These are phyloP conservation scores for Chrysoporthe cubensis DNA, from an alignment of 2,329 filamentous ascomycete genomes.

Conservation along the genomic window DNA sequence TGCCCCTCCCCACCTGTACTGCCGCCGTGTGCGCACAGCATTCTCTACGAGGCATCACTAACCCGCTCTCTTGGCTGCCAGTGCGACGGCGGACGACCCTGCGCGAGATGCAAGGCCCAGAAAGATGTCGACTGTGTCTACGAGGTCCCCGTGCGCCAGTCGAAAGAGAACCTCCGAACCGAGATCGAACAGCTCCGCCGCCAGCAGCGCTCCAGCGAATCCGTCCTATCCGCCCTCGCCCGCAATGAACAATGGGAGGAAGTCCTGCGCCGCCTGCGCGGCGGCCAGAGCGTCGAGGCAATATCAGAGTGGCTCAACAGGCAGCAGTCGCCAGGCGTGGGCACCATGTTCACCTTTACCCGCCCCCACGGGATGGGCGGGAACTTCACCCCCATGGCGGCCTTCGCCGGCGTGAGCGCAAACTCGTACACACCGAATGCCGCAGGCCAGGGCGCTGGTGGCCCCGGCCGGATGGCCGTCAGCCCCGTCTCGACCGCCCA, in stretches of 20 bases:
- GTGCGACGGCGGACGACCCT: slow-evolving; percentile 64
- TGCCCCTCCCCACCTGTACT: neutral
- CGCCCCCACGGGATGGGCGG: slow-evolving; percentile 36
- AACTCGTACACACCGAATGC: slow-evolving; percentile 37
- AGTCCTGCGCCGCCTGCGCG: slow-evolving; percentile 56
- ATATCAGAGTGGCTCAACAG: slow-evolving; percentile 59
- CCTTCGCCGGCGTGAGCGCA: slow-evolving; percentile 37
- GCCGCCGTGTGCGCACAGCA: no score
- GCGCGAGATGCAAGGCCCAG: slow-evolving; percentile 58
- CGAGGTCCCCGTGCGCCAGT: slow-evolving; percentile 65
- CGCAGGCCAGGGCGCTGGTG: neutral
- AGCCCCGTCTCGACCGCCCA: slow-evolving; percentile 40
- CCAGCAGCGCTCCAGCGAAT: slow-evolving; percentile 58
- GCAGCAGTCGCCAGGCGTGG: slow-evolving; percentile 37
- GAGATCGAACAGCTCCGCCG: slow-evolving; percentile 62
- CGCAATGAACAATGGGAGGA: slow-evolving; percentile 57
- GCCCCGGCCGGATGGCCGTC: slow-evolving; percentile 29
- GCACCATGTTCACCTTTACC: slow-evolving; percentile 37
- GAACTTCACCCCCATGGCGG: slow-evolving; percentile 36
- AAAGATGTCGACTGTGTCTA: slow-evolving; percentile 62
- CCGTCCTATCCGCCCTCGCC: slow-evolving; percentile 58
- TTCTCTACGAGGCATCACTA: neutral
- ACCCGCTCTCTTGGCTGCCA: slow-evolving; percentile 34
- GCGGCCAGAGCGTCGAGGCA: slow-evolving; percentile 56
- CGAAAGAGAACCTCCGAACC: slow-evolving; percentile 63